A percentile compares a stretch with the other conserved stretches of the same genome.
Evolutionary conservation across 2,329 filamentous ascomycete genomes (phyloP).

Genomic region (Aspergillus sp.): DNA sequence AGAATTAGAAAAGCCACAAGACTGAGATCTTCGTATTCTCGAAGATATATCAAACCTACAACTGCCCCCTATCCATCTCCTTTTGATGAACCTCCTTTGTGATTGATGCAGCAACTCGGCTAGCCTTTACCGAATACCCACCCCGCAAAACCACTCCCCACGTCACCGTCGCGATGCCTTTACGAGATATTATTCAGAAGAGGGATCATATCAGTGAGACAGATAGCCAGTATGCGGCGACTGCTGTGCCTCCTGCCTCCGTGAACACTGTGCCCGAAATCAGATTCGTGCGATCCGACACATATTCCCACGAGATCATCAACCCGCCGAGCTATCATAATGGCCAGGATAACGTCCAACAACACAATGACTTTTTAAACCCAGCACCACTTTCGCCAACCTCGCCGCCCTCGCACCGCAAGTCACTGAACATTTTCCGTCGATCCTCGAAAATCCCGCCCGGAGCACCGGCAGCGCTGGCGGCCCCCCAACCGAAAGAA

Average conservation of each 20-base stretch:
- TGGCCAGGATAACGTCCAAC: constrained; percentile 9
- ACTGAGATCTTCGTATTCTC: too few relatives aligned
- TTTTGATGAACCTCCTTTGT: too few relatives aligned
- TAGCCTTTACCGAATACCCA: constrained; percentile 2
- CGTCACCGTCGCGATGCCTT: constrained; percentile 44
- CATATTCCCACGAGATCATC: constrained; percentile 72
- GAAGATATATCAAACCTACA: too few relatives aligned
- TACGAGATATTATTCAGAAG: constrained; percentile 60
- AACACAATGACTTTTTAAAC: constrained; percentile 6
- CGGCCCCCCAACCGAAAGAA: constrained; percentile 23
- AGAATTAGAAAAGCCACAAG: too few relatives aligned
- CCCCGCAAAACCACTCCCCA: constrained; percentile 1
- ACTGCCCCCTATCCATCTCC: too few relatives aligned
- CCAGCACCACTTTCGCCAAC: constrained; percentile 14
- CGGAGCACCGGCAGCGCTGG: constrained; percentile 12
- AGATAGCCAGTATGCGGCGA: constrained; percentile 38
- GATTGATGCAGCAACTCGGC: too few relatives aligned
- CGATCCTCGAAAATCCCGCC: constrained; percentile 24
- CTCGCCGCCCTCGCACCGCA: constrained; percentile 29
- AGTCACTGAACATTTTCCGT: constrained; percentile 28
- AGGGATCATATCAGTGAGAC: constrained; percentile 49
- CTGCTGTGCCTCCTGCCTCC: constrained; percentile 34
- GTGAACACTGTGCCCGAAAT: constrained; percentile 58
- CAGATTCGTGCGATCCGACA: constrained; percentile 81
- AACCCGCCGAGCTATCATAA: constrained; percentile 59